phyloP scores from a whole-genome alignment of 2,329 filamentous ascomycete species.

The Tolypocladium capitatum region DNA sequence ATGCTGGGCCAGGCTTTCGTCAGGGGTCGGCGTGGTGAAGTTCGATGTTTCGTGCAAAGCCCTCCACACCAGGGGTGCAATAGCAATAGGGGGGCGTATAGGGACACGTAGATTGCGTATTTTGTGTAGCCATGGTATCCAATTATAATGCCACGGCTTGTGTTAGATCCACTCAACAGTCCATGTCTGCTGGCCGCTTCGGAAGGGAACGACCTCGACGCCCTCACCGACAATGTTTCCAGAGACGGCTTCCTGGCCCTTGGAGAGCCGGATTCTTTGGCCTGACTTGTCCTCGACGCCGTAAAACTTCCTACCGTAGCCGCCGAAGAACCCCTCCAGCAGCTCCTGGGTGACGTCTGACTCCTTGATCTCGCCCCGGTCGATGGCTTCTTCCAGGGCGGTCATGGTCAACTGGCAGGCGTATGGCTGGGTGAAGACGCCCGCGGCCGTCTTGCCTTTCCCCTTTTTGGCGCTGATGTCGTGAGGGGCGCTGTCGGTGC shows the following conservation, averaged over 20 bases:
- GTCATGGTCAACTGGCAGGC: constrained; percentile 50
- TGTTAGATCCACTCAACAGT: not conserved
- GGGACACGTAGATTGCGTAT: not conserved
- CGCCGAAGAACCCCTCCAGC: constrained; percentile 40
- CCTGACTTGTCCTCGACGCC: not conserved
- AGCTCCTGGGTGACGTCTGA: constrained; percentile 40
- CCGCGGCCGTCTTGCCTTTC: constrained; percentile 47
- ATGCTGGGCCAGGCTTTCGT: not conserved
- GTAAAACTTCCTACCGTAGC: constrained; percentile 42
- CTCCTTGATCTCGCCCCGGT: constrained; percentile 35
- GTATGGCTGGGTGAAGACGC: constrained; percentile 69
- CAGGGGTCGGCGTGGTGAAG: not conserved
- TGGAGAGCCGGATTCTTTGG: not conserved
- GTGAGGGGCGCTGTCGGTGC: constrained; percentile 54
- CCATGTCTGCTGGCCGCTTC: not conserved
- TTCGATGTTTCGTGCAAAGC: no score
- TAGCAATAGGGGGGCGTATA: not conserved
- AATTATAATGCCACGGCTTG: no score
- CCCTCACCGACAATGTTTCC: not conserved
- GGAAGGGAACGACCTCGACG: constrained; percentile 1
- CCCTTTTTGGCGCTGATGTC: constrained; percentile 42
- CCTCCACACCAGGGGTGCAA: not conserved
- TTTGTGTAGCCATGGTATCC: not conserved
- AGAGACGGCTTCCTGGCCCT: not conserved
- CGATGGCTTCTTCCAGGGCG: constrained; percentile 47